Percentiles rank a stretch among this genome's conserved stretches.
These are phyloP conservation scores for Tetraselmis striata DNA, from an alignment of 139 green algal species.

Conservation along the genomic window DNA sequence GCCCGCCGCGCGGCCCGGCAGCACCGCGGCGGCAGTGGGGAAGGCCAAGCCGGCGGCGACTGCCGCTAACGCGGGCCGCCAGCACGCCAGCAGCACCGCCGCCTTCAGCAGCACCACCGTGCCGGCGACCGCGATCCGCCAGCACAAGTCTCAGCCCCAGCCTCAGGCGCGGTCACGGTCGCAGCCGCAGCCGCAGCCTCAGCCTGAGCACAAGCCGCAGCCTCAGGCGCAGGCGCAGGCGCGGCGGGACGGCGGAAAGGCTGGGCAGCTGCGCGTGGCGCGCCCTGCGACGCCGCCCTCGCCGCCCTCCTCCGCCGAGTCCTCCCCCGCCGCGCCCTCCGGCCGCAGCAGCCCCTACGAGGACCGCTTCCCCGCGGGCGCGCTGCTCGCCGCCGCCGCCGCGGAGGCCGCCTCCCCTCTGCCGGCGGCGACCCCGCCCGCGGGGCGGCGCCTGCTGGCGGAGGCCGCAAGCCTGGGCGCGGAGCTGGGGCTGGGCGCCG, in stretches of 20 bases:
- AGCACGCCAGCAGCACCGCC: too few relatives aligned
- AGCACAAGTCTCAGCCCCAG: too few relatives aligned
- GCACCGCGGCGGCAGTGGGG: too few relatives aligned
- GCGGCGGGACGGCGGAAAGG: not conserved
- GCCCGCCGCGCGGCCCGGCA: too few relatives aligned
- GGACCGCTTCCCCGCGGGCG: not conserved
- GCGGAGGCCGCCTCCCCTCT: not conserved
- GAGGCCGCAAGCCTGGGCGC: not conserved
- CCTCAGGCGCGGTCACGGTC: too few relatives aligned
- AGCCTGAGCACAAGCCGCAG: not conserved
- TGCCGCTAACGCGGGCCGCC: too few relatives aligned
- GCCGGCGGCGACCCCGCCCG: too few relatives aligned
- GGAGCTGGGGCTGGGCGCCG: not conserved
- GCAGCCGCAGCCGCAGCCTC: not conserved
- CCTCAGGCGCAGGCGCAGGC: not conserved
- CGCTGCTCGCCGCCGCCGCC: too few relatives aligned
- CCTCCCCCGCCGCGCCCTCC: not conserved
- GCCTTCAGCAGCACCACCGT: too few relatives aligned
- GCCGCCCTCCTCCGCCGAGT: not conserved
- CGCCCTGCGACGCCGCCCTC: not conserved
- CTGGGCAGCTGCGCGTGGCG: not conserved
- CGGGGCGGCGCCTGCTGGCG: not conserved
- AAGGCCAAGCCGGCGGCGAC: too few relatives aligned
- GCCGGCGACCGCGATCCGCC: too few relatives aligned
- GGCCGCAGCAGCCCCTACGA: not conserved